Evolutionary conservation across 768 basidiomycete species (phyloP).

Genomic region (Crepidotus variabilis): DNA sequence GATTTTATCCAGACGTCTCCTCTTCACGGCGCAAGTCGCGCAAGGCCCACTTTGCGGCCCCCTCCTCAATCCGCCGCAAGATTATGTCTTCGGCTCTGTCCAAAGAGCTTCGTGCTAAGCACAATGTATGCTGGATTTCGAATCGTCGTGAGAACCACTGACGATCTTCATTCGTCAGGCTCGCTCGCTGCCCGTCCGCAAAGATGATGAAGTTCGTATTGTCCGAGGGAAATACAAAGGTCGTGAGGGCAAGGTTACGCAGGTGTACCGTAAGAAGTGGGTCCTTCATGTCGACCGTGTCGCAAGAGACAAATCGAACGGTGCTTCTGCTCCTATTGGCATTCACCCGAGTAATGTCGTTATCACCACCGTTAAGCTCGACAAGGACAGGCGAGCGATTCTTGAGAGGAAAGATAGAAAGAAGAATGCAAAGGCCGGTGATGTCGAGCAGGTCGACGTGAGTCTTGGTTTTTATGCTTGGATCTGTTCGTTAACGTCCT

Average conservation of each 20-base stretch:
- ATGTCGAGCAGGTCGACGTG: conserved; percentile 82
- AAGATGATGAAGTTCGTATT: conserved; percentile 97
- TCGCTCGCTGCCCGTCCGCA: conserved; percentile 92
- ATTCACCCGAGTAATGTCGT: conserved; percentile 97
- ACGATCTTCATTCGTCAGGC: conserved; percentile 39
- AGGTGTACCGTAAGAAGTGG: conserved; percentile 99
- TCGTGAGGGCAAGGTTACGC: conserved; percentile 95
- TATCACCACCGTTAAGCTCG: conserved; percentile 87
- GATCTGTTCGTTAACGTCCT: conserved; percentile 7
- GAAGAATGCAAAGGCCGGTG: conserved; percentile 52
- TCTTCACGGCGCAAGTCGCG: conserved; percentile 96
- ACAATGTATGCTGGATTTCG: conserved; percentile 62
- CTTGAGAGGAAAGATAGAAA: conserved; percentile 83
- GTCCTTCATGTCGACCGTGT: conserved; percentile 98
- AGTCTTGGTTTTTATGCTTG: conserved; percentile 26
- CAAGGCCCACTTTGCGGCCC: conserved; percentile 96
- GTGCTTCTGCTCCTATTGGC: conserved; percentile 89
- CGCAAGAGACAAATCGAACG: conserved; percentile 95
- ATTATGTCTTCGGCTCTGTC: conserved; percentile 97
- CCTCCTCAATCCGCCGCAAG: conserved; percentile 92
- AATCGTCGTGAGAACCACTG: neutral
- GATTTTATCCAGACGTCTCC: conserved; percentile 61
- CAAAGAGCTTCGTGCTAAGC: conserved; percentile 90
- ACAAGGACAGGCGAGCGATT: conserved; percentile 90
- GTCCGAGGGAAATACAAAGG: conserved; percentile 99